Conservation (phyloP, 306 rosid genomes). For the Delonix regia region DNA sequence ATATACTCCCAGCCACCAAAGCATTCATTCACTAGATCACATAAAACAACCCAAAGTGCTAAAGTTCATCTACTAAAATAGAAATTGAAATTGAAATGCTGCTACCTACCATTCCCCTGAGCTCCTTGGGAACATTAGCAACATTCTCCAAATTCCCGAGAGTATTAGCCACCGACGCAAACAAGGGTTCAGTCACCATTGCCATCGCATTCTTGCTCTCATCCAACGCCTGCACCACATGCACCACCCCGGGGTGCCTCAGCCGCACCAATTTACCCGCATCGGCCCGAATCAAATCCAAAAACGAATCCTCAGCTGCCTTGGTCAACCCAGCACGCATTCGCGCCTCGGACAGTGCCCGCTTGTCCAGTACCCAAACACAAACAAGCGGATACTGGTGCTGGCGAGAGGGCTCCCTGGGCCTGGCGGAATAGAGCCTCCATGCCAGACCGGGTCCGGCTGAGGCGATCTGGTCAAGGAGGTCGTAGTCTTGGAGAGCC, state of each 20-base stretch:
- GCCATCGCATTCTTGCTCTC: slow-evolving; percentile 99
- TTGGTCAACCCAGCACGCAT: slow-evolving; percentile 73
- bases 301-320: slow-evolving; percentile 79
- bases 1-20: background rate
- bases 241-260: slow-evolving; percentile 92
- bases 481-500: slow-evolving; percentile 91
- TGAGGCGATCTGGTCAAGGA: slow-evolving; percentile 92
- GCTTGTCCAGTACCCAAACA: slow-evolving; percentile 93
- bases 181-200: slow-evolving; percentile 94
- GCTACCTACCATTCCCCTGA: slow-evolving; percentile 78
- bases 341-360: slow-evolving; percentile 69
- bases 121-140: slow-evolving; percentile 77
- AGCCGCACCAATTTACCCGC: slow-evolving; percentile 79
- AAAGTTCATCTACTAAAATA: background rate
- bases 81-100: background rate
- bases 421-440: slow-evolving; percentile 76
- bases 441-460: slow-evolving; percentile 90
- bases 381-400: slow-evolving; percentile 92
- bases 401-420: slow-evolving; percentile 77
- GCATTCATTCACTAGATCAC: background rate
- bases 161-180: slow-evolving; percentile 89
- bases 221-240: slow-evolving; percentile 92
- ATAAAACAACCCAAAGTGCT: background rate
- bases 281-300: slow-evolving; percentile 83
- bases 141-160: slow-evolving; percentile 77